Evolutionary conservation across 2,329 filamentous ascomycete species (phyloP).

Genomic region (Clarireedia hainanense): DNA sequence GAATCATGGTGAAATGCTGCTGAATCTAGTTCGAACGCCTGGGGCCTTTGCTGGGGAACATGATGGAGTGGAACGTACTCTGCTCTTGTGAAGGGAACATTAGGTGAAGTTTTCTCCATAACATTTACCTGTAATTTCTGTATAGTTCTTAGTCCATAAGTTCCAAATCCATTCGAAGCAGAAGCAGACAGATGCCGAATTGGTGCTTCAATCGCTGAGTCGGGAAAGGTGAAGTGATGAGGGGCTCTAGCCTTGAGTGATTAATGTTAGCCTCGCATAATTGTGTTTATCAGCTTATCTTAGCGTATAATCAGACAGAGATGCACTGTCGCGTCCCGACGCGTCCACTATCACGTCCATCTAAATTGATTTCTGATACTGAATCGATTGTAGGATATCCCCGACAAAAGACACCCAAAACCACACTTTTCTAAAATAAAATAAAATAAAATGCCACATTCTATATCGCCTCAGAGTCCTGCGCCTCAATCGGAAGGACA

Average conservation of each 20-base stretch:
- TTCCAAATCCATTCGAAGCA: neutral
- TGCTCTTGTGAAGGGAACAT: too few relatives aligned
- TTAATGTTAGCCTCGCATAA: neutral
- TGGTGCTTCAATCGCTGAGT: too few relatives aligned
- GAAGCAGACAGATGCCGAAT: neutral
- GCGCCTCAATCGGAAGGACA: slow-evolving; percentile 28
- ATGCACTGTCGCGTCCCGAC: slow-evolving; percentile 1
- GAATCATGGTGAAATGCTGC: too few relatives aligned
- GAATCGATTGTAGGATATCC: neutral
- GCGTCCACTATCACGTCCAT: neutral
- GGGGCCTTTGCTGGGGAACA: too few relatives aligned
- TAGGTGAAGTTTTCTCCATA: too few relatives aligned
- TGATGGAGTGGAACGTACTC: too few relatives aligned
- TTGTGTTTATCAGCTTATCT: slow-evolving; percentile 8
- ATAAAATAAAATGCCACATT: slow-evolving; percentile 37
- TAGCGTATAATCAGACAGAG: neutral
- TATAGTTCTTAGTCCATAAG: too few relatives aligned
- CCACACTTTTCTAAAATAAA: neutral
- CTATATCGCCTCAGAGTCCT: slow-evolving; percentile 29
- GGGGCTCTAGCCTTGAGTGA: neutral
- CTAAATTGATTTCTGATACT: slow-evolving; percentile 7
- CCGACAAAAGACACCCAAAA: neutral
- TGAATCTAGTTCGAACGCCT: too few relatives aligned
- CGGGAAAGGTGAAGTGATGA: too few relatives aligned
- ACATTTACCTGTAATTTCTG: too few relatives aligned